Evolutionary conservation across 1,139 yeast genomes (phyloP).

Genomic region (Ogataea hybrid): DNA sequence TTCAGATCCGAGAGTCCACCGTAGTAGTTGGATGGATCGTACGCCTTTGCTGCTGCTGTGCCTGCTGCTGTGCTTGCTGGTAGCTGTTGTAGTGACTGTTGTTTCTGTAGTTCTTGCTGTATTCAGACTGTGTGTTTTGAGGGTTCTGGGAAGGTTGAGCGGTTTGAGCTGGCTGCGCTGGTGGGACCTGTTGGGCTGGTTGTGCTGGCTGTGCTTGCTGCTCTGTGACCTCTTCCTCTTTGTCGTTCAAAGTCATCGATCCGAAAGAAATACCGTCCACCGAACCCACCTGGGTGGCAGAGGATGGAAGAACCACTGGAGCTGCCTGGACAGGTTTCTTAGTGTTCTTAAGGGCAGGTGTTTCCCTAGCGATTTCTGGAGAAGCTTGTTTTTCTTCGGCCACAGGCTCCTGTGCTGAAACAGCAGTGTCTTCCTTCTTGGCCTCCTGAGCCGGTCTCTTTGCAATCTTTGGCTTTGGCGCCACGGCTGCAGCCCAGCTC

Average conservation of each 20-base stretch:
- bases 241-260: conserved; percentile 53
- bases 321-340: conserved; percentile 29
- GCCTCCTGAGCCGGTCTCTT: conserved; percentile 23
- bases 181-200: neutral
- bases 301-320: conserved; percentile 67
- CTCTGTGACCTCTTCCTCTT: conserved; percentile 34
- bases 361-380: conserved; percentile 4
- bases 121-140: conserved; percentile 11
- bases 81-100: conserved; percentile 26
- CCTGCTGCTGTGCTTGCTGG: conserved; percentile 20
- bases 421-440: conserved; percentile 16
- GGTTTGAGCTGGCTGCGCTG: neutral
- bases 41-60: conserved; percentile 24
- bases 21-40: conserved; percentile 27
- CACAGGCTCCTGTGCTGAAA: conserved; percentile 12
- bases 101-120: conserved; percentile 16
- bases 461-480: conserved; percentile 41
- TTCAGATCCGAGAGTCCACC: conserved; percentile 28
- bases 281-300: conserved; percentile 46
- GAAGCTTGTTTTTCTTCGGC: conserved; percentile 14
- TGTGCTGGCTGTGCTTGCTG: conserved; percentile 6
- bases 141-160: neutral
- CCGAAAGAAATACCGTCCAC: conserved; percentile 73
- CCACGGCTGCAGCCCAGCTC: conserved; percentile 61
- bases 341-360: conserved; percentile 19